Conservation (phyloP, 2,329 filamentous ascomycete species). For the Cladosporium phlei region DNA sequence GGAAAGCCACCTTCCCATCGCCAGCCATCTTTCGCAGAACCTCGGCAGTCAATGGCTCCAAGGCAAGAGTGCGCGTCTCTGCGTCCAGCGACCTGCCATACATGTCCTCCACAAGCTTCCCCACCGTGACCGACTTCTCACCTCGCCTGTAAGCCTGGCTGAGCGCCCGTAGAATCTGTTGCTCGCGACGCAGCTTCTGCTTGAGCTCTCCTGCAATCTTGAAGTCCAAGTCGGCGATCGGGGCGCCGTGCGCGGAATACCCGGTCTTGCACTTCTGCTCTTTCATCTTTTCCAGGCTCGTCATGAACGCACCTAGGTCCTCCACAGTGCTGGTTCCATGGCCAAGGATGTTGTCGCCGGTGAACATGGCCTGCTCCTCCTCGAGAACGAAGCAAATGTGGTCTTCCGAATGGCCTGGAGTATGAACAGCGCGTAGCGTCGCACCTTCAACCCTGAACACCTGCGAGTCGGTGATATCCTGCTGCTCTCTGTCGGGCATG, state of each 20-base stretch:
- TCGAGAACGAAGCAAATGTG: conserved; percentile 35
- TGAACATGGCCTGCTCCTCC: conserved; percentile 37
- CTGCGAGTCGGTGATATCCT: conserved; percentile 36
- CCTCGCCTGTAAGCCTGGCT: conserved; percentile 24
- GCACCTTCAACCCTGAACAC: conserved; percentile 38
- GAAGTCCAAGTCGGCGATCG: conserved; percentile 34
- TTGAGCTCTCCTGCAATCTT: conserved; percentile 39
- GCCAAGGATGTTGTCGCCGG: conserved; percentile 36
- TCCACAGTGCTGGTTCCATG: conserved; percentile 39
- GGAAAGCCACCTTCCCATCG: conserved; percentile 24
- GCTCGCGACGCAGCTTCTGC: conserved; percentile 39
- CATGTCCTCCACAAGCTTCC: conserved; percentile 41
- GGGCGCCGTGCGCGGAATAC: conserved; percentile 44
- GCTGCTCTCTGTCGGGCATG: conserved; percentile 27
- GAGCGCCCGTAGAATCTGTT: conserved; percentile 37
- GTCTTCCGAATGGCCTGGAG: conserved; percentile 32
- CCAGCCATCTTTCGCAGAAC: conserved; percentile 59
- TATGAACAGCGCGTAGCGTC: conserved; percentile 35
- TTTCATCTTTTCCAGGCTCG: conserved; percentile 32
- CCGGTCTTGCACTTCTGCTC: conserved; percentile 35
- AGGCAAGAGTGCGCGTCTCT: conserved; percentile 53
- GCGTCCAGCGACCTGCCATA: conserved; percentile 38
- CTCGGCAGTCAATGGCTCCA: conserved; percentile 69
- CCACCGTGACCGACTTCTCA: conserved; percentile 36
- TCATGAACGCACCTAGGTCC: conserved; percentile 37